Conservation (phyloP, 2,329 filamentous ascomycete species). For the Phyllosticta capitalensis region DNA sequence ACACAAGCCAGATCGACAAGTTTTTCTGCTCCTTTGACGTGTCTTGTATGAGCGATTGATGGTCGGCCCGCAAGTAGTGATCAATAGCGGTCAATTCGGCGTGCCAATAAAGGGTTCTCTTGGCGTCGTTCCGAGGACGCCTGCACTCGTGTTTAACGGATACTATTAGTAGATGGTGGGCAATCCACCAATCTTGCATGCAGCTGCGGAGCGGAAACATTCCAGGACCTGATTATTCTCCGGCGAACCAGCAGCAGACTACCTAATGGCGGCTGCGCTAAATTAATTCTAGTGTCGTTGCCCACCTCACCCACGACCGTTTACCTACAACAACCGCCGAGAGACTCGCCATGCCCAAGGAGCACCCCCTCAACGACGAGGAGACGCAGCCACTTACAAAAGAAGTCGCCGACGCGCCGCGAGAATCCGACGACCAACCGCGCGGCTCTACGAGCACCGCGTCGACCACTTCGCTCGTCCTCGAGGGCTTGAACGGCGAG, state of each 20-base stretch:
- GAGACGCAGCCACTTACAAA: constrained; percentile 37
- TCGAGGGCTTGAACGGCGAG: constrained; percentile 62
- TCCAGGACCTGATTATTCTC: neutral
- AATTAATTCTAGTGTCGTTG: neutral
- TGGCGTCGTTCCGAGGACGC: neutral
- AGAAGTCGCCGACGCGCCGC: constrained; percentile 17
- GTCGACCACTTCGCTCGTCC: constrained; percentile 76
- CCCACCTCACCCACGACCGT: constrained; percentile 1
- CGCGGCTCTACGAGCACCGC: constrained; percentile 59
- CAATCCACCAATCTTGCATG: neutral
- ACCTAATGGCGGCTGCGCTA: neutral
- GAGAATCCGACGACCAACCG: constrained; percentile 26
- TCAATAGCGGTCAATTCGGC: constrained; percentile 7
- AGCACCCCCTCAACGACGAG: constrained; percentile 30
- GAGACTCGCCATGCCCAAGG: constrained; percentile 20
- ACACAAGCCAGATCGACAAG: neutral
- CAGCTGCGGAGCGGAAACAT: neutral
- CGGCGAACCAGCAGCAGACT: neutral
- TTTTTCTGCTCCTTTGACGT: neutral
- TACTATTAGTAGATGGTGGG: neutral
- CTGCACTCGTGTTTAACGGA: neutral
- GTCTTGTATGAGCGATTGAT: neutral
- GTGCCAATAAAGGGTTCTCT: constrained; percentile 8
- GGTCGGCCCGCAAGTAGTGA: constrained; percentile 5
- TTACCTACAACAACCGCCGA: neutral